Evolutionary conservation across 331 rosid species (phyloP).

Genomic region (Quercus phellos): DNA sequence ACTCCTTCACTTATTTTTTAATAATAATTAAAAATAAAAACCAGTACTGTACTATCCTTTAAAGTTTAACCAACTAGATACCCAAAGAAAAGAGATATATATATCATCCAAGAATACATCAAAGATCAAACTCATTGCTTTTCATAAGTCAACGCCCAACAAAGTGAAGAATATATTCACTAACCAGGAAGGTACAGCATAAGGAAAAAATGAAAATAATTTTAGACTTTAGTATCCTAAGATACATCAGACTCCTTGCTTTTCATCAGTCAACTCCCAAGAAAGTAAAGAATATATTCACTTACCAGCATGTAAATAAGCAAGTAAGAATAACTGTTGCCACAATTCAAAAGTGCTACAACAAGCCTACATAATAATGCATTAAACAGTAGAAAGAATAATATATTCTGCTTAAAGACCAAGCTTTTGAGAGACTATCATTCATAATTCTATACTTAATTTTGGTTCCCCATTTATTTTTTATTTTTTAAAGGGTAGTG

Average conservation of each 20-base stretch:
- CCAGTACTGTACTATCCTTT: too few relatives aligned
- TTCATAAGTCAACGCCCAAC: too few relatives aligned
- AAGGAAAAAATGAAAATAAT: not conserved
- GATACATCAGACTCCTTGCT: not conserved
- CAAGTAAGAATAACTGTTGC: not conserved
- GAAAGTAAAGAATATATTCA: not conserved
- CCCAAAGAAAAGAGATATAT: too few relatives aligned
- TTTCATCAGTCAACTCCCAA: not conserved
- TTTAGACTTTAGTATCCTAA: not conserved
- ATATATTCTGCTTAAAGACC: not conserved
- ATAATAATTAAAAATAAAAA: too few relatives aligned
- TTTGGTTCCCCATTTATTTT: not conserved
- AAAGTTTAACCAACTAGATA: too few relatives aligned
- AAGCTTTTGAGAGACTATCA: not conserved
- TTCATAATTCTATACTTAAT: not conserved
- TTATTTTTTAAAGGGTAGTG: not conserved
- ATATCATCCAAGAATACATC: too few relatives aligned
- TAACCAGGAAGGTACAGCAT: not conserved
- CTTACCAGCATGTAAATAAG: not conserved
- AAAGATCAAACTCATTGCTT: too few relatives aligned
- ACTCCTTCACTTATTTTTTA: too few relatives aligned
- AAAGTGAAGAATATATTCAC: too few relatives aligned
- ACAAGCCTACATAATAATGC: not conserved
- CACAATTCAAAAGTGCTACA: not conserved
- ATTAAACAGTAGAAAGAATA: not conserved